phyloP scores from a whole-genome alignment of 2,329 filamentous ascomycete genomes.

The Pseudogymnoascus sp. region DNA sequence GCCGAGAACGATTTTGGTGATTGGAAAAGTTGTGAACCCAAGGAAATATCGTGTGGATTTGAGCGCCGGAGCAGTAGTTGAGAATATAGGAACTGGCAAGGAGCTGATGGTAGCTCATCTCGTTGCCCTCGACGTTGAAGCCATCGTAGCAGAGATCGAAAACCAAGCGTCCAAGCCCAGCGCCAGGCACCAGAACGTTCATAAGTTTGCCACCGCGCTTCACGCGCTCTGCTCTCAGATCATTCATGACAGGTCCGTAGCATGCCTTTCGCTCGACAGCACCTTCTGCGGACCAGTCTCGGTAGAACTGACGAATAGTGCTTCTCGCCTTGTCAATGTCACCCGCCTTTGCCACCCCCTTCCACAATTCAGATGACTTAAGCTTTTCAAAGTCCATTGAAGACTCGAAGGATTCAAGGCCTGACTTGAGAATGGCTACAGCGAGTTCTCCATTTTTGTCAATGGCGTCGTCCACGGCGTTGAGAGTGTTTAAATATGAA shows the following conservation, averaged over 20 bases:
- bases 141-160: conserved; percentile 75
- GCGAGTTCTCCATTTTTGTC: conserved; percentile 81
- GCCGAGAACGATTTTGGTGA: conserved; percentile 63
- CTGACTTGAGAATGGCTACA: conserved; percentile 65
- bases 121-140: conserved; percentile 76
- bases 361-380: conserved; percentile 48
- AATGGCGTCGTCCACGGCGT: conserved; percentile 77
- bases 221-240: conserved; percentile 47
- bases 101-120: conserved; percentile 96
- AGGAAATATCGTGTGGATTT: conserved; percentile 69
- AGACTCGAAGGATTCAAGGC: conserved; percentile 54
- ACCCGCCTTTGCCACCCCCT: conserved; percentile 58
- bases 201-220: conserved; percentile 29
- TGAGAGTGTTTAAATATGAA: conserved; percentile 70
- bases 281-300: conserved; percentile 86
- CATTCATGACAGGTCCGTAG: conserved; percentile 65
- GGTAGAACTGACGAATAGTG: conserved; percentile 86
- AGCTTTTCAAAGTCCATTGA: conserved; percentile 25
- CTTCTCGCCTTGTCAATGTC: conserved; percentile 90
- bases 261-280: conserved; percentile 65
- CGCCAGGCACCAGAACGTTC: conserved; percentile 77
- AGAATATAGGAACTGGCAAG: conserved; percentile 73
- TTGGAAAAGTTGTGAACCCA: conserved; percentile 89
- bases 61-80: conserved; percentile 54
- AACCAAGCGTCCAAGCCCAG: conserved; percentile 79